Percentiles rank a stretch among this genome's conserved stretches.
phyloP scores from a whole-genome alignment of 495 filamentous ascomycete genomes.

The Immersiella caudata region DNA sequence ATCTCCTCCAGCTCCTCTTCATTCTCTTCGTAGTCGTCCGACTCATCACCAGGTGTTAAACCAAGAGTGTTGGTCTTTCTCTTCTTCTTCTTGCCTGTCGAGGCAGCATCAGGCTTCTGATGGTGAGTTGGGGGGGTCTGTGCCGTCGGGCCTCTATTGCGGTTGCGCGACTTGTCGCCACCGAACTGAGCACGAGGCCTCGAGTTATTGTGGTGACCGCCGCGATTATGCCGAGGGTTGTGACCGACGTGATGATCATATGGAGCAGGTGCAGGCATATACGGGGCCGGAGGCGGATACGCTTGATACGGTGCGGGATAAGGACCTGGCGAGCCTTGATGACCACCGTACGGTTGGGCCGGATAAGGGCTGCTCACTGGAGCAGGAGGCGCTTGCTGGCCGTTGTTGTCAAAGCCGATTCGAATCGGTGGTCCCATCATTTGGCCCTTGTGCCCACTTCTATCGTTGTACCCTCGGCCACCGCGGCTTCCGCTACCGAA shows the following conservation, averaged over 20 bases:
- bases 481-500: conserved; percentile 57
- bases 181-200: conserved; percentile 39
- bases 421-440: conserved; percentile 62
- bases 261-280: conserved; percentile 29
- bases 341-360: conserved; percentile 29
- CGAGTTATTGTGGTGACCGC: conserved; percentile 38
- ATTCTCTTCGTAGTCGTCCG: conserved; percentile 71
- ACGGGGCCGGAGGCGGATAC: conserved; percentile 41
- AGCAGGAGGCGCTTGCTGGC: conserved; percentile 41
- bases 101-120: conserved; percentile 66
- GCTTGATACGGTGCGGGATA: conserved; percentile 40
- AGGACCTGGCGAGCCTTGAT: conserved; percentile 37
- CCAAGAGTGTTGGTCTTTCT: conserved; percentile 78
- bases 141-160: conserved; percentile 42
- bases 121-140: conserved; percentile 47
- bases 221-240: conserved; percentile 40
- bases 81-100: conserved; percentile 72
- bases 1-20: conserved; percentile 73
- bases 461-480: conserved; percentile 55
- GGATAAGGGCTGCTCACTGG: conserved; percentile 53
- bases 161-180: conserved; percentile 50
- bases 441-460: conserved; percentile 49
- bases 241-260: conserved; percentile 41
- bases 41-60: conserved; percentile 72
- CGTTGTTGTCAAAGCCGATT: conserved; percentile 57